Percentiles rank a stretch among this genome's conserved stretches.
phyloP scores from a whole-genome alignment of 345 rosid species.

The Trapa incisa region DNA sequence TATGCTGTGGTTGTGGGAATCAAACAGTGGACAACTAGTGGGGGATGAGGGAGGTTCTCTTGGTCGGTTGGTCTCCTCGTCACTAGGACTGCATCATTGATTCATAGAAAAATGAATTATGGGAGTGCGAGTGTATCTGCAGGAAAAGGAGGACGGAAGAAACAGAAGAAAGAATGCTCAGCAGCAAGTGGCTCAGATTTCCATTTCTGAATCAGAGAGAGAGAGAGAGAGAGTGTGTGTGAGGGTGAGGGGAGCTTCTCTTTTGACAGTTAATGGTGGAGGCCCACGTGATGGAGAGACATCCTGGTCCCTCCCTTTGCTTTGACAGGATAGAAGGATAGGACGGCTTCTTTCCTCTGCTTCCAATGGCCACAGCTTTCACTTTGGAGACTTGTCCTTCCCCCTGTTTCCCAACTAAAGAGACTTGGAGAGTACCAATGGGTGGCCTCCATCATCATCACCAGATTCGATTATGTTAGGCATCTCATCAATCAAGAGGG shows the following conservation, averaged over 20 bases:
- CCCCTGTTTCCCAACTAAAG: not conserved
- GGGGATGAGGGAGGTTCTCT: conserved; percentile 1
- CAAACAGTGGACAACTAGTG: not conserved
- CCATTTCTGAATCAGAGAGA: not conserved
- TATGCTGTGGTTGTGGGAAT: not conserved
- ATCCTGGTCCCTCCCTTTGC: not conserved
- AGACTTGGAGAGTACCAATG: not conserved
- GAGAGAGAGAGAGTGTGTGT: not conserved
- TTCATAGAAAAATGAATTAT: not conserved
- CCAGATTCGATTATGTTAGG: no score
- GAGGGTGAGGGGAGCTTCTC: not conserved
- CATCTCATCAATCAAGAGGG: no score
- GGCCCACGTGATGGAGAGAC: not conserved
- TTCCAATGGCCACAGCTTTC: not conserved
- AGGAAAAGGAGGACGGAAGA: not conserved
- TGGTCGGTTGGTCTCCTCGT: not conserved
- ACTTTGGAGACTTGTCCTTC: not conserved
- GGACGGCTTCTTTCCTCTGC: not conserved
- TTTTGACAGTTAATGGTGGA: not conserved
- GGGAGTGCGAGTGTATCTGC: not conserved
- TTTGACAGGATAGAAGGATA: not conserved
- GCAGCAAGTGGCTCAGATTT: not conserved
- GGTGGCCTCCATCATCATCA: no score
- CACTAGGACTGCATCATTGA: not conserved
- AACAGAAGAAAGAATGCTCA: no score